These are phyloP conservation scores for Populus ilicifolia DNA, from an alignment of 345 rosid species.

Conservation along the genomic window DNA sequence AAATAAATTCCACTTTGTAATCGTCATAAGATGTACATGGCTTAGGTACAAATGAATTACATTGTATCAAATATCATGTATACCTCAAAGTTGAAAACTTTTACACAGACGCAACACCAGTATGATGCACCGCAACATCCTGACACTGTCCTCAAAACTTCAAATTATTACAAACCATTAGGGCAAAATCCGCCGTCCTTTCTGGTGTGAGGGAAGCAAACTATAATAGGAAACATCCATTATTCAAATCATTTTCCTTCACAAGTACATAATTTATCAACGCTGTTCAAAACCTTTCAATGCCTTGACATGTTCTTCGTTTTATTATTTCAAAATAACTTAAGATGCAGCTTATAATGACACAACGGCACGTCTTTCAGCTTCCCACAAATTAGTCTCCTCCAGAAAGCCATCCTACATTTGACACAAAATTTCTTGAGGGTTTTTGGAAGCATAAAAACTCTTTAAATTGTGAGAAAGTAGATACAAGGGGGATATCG, in stretches of 20 bases:
- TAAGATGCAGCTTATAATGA: constrained; percentile 1
- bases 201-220: constrained; percentile 4
- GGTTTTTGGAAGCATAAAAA: background rate
- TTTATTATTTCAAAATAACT: constrained; percentile 3
- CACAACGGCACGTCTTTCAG: background rate
- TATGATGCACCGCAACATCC: background rate
- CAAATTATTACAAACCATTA: background rate
- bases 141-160: background rate
- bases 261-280: background rate
- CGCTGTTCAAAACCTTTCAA: background rate
- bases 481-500: background rate
- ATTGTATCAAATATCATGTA: background rate
- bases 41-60: background rate
- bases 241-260: background rate
- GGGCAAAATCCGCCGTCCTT: background rate
- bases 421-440: background rate
- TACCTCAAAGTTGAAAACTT: background rate
- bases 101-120: background rate
- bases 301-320: background rate
- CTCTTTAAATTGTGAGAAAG: background rate
- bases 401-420: constrained; percentile 12
- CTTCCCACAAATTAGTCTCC: background rate
- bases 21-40: background rate
- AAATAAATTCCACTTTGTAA: background rate
- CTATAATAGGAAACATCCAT: background rate